A percentile compares a stretch with the other conserved stretches of the same genome.
phyloP scores from a whole-genome alignment of 768 basidiomycete genomes.

The Guyanaporus albipodus region DNA sequence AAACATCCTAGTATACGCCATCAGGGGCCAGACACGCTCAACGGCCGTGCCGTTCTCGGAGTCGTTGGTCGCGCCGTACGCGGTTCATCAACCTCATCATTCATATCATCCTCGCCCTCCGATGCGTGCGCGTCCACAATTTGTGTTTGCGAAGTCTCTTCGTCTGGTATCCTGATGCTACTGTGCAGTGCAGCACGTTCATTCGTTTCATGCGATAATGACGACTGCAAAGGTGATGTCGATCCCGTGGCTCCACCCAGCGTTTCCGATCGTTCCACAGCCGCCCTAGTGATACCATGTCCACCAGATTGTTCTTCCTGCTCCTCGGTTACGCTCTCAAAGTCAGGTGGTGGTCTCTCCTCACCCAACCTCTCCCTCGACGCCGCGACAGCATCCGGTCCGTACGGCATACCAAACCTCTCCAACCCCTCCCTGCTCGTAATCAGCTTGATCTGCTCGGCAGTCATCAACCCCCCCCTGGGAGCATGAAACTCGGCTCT shows the following conservation, averaged over 20 bases:
- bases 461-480: slow-evolving; percentile 37
- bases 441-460: slow-evolving; percentile 62
- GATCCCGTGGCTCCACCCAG: neutral
- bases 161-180: slow-evolving; percentile 13
- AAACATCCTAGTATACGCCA: neutral
- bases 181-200: slow-evolving; percentile 10
- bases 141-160: neutral
- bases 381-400: slow-evolving; percentile 60
- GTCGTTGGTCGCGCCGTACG: slow-evolving; percentile 15
- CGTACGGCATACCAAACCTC: slow-evolving; percentile 74
- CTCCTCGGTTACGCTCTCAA: slow-evolving; percentile 32
- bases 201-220: neutral
- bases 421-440: slow-evolving; percentile 62
- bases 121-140: neutral
- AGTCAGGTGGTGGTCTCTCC: slow-evolving; percentile 45
- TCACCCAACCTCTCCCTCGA: slow-evolving; percentile 41
- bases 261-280: neutral
- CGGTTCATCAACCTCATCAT: slow-evolving; percentile 3
- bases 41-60: slow-evolving; percentile 19
- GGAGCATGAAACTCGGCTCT: slow-evolving; percentile 70
- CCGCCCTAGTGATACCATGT: neutral
- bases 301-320: neutral
- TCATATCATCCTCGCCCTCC: slow-evolving; percentile 1
- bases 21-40: neutral
- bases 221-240: neutral